phyloP scores from a whole-genome alignment of 345 rosid species.

The Eucalyptus decipiens region DNA sequence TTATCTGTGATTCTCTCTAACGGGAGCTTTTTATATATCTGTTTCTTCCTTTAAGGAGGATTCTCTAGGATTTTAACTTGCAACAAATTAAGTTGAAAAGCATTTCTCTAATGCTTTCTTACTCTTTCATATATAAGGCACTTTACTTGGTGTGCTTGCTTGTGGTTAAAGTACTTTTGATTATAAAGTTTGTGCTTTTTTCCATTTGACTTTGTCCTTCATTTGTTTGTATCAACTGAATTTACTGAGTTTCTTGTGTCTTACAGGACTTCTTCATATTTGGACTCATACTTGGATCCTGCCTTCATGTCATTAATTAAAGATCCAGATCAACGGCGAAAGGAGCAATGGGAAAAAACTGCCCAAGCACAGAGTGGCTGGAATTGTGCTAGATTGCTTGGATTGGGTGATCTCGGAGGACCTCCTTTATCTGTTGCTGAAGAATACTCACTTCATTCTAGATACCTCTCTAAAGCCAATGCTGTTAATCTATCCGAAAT shows the following conservation, averaged over 20 bases:
- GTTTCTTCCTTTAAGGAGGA: not conserved
- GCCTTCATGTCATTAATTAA: slow-evolving; percentile 97
- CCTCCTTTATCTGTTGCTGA: slow-evolving; percentile 85
- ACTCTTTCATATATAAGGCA: not conserved
- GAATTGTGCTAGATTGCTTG: slow-evolving; percentile 87
- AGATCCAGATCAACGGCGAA: slow-evolving; percentile 94
- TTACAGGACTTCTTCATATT: slow-evolving; percentile 68
- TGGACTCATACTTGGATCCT: slow-evolving; percentile 96
- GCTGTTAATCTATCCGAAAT: slow-evolving; percentile 91
- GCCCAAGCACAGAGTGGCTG: slow-evolving; percentile 81
- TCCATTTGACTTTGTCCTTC: not conserved
- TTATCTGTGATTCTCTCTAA: not conserved
- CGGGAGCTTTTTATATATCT: not conserved
- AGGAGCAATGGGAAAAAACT: slow-evolving; percentile 96
- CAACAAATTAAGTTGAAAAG: not conserved
- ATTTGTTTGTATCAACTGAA: not conserved
- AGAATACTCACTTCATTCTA: slow-evolving; percentile 95
- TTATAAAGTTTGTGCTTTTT: not conserved
- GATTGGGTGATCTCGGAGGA: slow-evolving; percentile 94
- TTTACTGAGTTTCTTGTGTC: not conserved
- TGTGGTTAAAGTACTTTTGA: not conserved
- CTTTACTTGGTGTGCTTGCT: not conserved
- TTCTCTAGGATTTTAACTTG: not conserved
- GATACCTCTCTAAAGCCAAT: slow-evolving; percentile 92
- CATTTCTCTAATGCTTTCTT: not conserved